phyloP scores from a whole-genome alignment of 1,139 yeast genomes.

The Diutina catenulata region DNA sequence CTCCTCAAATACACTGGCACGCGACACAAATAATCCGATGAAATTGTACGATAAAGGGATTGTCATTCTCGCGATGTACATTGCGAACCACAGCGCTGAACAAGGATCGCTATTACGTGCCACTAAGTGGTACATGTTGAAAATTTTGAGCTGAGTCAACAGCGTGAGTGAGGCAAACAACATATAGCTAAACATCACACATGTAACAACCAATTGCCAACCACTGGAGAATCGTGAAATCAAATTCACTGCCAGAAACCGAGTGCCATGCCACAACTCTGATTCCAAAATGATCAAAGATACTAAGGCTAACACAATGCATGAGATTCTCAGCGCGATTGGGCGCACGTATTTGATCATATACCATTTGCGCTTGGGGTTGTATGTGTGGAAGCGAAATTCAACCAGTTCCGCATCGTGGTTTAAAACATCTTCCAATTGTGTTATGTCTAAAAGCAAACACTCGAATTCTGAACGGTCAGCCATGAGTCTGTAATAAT shows the following conservation, averaged over 20 bases:
- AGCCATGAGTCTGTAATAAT: slow-evolving; percentile 28
- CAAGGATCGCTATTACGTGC: slow-evolving; percentile 60
- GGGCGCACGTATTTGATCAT: background rate
- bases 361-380: slow-evolving; percentile 1
- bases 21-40: slow-evolving; percentile 47
- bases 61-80: slow-evolving; percentile 67
- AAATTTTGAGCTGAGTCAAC: slow-evolving; percentile 54
- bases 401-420: background rate
- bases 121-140: slow-evolving; percentile 69
- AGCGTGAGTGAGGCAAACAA: slow-evolving; percentile 53
- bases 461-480: slow-evolving; percentile 29
- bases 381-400: background rate
- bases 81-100: slow-evolving; percentile 60
- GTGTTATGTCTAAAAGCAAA: slow-evolving; percentile 20
- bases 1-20: slow-evolving; percentile 35
- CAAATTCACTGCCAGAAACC: slow-evolving; percentile 46
- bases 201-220: slow-evolving; percentile 24
- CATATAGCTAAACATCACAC: slow-evolving; percentile 51
- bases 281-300: slow-evolving; percentile 56
- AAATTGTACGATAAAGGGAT: slow-evolving; percentile 77
- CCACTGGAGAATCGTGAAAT: slow-evolving; percentile 13
- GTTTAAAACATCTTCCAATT: slow-evolving; percentile 29
- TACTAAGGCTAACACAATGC: slow-evolving; percentile 16
- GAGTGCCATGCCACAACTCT: slow-evolving; percentile 64
- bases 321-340: background rate